Conservation (phyloP, 345 rosid species). For the Kernera saxatilis region DNA sequence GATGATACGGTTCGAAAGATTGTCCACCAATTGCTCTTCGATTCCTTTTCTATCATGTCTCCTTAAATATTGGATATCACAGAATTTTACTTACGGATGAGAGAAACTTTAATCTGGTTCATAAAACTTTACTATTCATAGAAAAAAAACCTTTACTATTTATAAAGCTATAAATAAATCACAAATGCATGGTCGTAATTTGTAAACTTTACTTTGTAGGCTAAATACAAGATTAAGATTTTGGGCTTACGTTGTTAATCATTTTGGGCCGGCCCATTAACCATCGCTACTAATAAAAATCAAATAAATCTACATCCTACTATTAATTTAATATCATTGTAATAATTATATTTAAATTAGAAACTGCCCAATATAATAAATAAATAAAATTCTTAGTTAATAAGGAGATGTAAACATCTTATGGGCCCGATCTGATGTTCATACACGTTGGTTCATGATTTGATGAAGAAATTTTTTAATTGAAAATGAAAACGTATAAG, state of each 20-base stretch:
- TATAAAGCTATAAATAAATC: too few relatives aligned
- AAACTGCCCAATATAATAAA: neutral
- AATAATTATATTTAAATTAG: neutral
- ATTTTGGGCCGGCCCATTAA: too few relatives aligned
- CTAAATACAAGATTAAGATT: too few relatives aligned
- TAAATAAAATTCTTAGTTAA: too few relatives aligned
- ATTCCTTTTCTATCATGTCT: neutral
- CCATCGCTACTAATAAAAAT: too few relatives aligned
- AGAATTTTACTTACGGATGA: neutral
- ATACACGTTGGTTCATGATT: slow-evolving; percentile 16
- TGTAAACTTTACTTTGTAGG: too few relatives aligned
- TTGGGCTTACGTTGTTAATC: too few relatives aligned
- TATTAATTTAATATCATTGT: too few relatives aligned
- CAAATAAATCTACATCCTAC: too few relatives aligned
- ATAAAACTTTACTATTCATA: neutral
- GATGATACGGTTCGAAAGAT: too few relatives aligned
- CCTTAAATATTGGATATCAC: too few relatives aligned
- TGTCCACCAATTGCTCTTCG: neutral
- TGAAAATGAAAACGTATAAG: too few relatives aligned
- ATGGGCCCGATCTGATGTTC: neutral
- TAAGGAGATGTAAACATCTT: slow-evolving; percentile 12
- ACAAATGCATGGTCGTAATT: neutral
- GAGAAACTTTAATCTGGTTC: neutral
- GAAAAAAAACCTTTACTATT: neutral
- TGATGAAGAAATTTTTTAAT: neutral